Evolutionary conservation across 23 red algal genomes (phyloP).

Genomic region (Gracilaria gracilis): DNA sequence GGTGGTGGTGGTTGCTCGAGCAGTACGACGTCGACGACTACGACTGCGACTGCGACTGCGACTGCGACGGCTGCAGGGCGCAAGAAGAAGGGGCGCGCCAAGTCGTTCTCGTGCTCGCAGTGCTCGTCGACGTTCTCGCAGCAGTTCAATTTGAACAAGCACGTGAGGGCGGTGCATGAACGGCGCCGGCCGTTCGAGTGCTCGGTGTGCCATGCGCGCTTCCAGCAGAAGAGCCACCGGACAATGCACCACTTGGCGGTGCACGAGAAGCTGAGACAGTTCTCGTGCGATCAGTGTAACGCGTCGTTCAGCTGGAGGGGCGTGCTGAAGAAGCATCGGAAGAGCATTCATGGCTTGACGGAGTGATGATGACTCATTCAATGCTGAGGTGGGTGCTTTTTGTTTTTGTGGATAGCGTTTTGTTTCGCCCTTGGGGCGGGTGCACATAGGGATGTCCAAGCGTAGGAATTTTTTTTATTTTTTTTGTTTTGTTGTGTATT

Average conservation of each 20-base stretch:
- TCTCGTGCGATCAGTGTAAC: constrained; percentile 62
- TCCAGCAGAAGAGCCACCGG: constrained; percentile 72
- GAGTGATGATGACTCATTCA: constrained; percentile 53
- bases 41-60: neutral
- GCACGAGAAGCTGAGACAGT: constrained; percentile 76
- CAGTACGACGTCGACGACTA: neutral
- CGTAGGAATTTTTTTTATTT: too few species aligned
- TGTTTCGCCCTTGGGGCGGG: too few species aligned
- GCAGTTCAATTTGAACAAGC: constrained; percentile 73
- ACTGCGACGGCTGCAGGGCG: neutral
- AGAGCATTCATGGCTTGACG: constrained; percentile 57
- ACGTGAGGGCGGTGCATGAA: constrained; percentile 74
- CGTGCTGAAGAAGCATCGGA: constrained; percentile 64
- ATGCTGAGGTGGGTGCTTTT: too few species aligned
- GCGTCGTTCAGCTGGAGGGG: constrained; percentile 75
- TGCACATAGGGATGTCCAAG: too few species aligned
- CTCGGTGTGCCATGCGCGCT: constrained; percentile 66
- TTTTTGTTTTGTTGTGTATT: too few species aligned
- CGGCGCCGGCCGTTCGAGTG: constrained; percentile 71
- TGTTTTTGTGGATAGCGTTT: neutral
- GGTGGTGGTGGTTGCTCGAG: neutral
- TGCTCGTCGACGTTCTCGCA: constrained; percentile 59
- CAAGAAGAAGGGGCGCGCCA: neutral
- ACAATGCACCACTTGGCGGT: constrained; percentile 63
- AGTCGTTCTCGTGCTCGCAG: constrained; percentile 42